Base-by-base conservation (phyloP, 1,284 basidiomycete genomes). In the Grifola frondosa region DNA sequence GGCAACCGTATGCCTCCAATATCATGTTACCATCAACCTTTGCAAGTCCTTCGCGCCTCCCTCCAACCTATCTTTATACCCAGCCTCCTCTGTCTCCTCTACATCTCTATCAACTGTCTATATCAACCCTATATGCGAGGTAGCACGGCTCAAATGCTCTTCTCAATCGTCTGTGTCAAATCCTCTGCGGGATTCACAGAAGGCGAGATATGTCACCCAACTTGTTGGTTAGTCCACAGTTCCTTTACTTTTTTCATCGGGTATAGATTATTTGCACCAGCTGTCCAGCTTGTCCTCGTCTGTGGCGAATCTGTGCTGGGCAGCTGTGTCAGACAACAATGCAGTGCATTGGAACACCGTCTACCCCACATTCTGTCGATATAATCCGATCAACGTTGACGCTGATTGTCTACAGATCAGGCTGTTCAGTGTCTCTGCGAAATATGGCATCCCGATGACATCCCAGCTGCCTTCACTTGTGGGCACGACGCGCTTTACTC, bases 351-450 rank as follows among this genome's bases (percentile, higher is more conserved):
- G n/a, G n/a, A n/a, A n/a, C n/a, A n/a, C n/a, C n/a, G n/a, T n/a
- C n/a, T n/a, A n/a, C n/a, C n/a, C n/a, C n/a, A n/a, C n/a, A n/a
- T n/a, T n/a, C n/a, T n/a, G n/a, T n/a, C n/a, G n/a, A n/a, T n/a
- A n/a, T n/a, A n/a, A n/a, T n/a, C n/a, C n/a, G n/a, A n/a, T n/a
- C n/a, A n/a, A n/a, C n/a, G n/a, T n/a, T n/a, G n/a, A n/a, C n/a
- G n/a, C n/a, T n/a, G n/a, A n/a, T n/a, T n/a, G n/a, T n/a, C n/a
- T 49, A 33, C 62, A 88, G 85, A 88, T 70, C 81, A 87, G 78
- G 79, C 86, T 31, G 78, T 88, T 46, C 83, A 81, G 58, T 81
- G 77, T 6, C 63, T 88, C 41, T 80, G 75, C 59, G 82, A 88
- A 53, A 83, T 86, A 62, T 88, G 86, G 86, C 79, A 71, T 35